phyloP scores from a whole-genome alignment of 108 stramenopile species.

The Stephanodiscus minutulus region DNA sequence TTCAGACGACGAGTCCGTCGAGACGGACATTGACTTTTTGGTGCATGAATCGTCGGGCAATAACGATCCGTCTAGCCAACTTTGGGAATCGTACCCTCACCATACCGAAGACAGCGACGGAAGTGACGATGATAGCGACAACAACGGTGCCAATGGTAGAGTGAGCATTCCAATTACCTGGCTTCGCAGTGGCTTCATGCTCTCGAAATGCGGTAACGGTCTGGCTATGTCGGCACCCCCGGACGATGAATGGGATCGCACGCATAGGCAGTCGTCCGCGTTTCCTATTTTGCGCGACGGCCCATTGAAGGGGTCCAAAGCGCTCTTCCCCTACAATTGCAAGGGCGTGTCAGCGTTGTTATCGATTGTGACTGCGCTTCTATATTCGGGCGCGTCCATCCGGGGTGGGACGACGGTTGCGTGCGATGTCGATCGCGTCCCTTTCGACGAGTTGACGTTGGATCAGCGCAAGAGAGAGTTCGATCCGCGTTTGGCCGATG shows the following conservation, averaged over 20 bases:
- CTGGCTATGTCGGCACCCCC: constrained; percentile 17
- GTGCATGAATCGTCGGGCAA: not conserved
- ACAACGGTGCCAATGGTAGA: constrained; percentile 14
- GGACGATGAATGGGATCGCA: constrained; percentile 36
- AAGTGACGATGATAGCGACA: constrained; percentile 30
- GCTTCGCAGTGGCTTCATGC: constrained; percentile 45
- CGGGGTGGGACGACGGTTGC: constrained; percentile 54
- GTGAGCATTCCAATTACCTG: constrained; percentile 28
- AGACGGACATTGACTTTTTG: constrained; percentile 13
- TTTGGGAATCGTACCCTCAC: constrained; percentile 24
- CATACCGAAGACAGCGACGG: constrained; percentile 39
- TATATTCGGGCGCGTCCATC: constrained; percentile 72
- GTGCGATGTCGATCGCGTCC: constrained; percentile 36
- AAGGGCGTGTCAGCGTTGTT: constrained; percentile 61
- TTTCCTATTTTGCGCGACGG: constrained; percentile 34
- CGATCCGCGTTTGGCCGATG: constrained; percentile 68
- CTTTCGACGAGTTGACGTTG: constrained; percentile 57
- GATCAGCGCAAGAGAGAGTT: constrained; percentile 66
- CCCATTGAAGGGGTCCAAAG: constrained; percentile 22
- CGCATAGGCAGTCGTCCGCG: constrained; percentile 5
- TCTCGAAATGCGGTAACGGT: constrained; percentile 42
- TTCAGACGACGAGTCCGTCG: constrained; percentile 19
- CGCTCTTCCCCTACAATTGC: constrained; percentile 71
- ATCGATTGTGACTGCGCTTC: constrained; percentile 68
- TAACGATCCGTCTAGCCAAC: constrained; percentile 19